These are phyloP conservation scores for Populus tomentosa DNA, from an alignment of 441 rosid genomes.

Conservation along the genomic window DNA sequence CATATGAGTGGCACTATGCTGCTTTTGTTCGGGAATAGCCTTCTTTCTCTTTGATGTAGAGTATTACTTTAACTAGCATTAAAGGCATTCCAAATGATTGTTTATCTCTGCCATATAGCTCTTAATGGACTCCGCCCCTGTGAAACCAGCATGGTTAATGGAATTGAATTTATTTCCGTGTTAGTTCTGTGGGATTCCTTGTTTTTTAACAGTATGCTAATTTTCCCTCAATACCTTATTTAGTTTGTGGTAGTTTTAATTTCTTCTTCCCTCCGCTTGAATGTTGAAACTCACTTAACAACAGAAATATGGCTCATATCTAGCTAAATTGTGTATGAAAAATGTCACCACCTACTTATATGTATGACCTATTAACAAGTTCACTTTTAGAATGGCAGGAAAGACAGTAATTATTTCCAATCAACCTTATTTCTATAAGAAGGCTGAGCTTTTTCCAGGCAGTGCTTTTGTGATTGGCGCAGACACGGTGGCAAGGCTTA, in stretches of 20 bases:
- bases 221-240: neutral
- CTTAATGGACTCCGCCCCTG: neutral
- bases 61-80: neutral
- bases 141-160: neutral
- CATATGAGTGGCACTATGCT: neutral
- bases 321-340: neutral
- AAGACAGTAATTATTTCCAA: constrained; percentile 77
- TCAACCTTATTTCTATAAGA: constrained; percentile 93
- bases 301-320: neutral
- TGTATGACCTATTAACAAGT: neutral
- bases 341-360: neutral
- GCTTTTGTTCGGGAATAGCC: neutral
- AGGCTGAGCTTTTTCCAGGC: constrained; percentile 91
- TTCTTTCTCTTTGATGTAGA: neutral
- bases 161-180: constrained; percentile 4
- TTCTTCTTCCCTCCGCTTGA: constrained; percentile 2
- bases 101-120: constrained; percentile 1
- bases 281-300: neutral
- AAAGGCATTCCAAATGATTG: neutral
- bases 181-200: neutral
- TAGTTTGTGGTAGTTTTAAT: neutral
- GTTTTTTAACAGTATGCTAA: neutral
- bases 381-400: constrained; percentile 46
- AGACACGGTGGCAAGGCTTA: constrained; percentile 85
- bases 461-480: constrained; percentile 93